Base-by-base conservation (phyloP, 176 grass and related monocot genomes). In the Typha latifolia region DNA sequence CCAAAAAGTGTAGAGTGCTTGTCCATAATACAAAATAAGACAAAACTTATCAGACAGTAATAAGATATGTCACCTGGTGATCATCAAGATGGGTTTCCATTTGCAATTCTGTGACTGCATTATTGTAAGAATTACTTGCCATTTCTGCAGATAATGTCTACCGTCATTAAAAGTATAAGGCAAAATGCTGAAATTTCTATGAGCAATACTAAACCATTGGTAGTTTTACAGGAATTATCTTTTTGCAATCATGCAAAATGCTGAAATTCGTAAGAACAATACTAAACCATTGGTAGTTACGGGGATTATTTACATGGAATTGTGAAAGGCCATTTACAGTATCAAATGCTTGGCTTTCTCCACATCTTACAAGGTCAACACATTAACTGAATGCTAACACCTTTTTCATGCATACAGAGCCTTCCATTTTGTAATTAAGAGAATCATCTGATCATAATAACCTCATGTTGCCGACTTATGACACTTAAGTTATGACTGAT, bases 61-160 rank as follows among this genome's bases (percentile, higher is more conserved):
- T 26, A 53, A 32, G 14, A 37, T 27, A 4, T 32, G 69, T 79
- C 51, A 99, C 94, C 86, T 90, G 78, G 56, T 73, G 65, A 75
- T 80, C 85, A n/a, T 18, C 71, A 69, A 82, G 69, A 47, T 84
- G 81, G 73, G 63, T 67, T 29, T 74, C 76, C 13, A 90, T 76
- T 71, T 83, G 70, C 72, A 70, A 70, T 73, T 72, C 74, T 69
- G 73, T 83, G 29, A 70, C 89, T 66, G 80, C 67, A 48, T 85
- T 82, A 29, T 79, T 68, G 70, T 62, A 62, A 29, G 55, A 70
- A 5, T 84, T 69, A 16, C 55, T 47, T 64, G 22, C 74, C 66
- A 82, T 82, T 18, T 77, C 82, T 75, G 72, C 77, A 76, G 51
- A 67, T 23, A 66, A 37, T 65, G 56, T 15, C 69, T 77, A 24